Evolutionary conservation across 352 stramenopile species (phyloP), one percentile per base, ranked within the genome.

Genomic region (Globisporangium spiculum): DNA sequence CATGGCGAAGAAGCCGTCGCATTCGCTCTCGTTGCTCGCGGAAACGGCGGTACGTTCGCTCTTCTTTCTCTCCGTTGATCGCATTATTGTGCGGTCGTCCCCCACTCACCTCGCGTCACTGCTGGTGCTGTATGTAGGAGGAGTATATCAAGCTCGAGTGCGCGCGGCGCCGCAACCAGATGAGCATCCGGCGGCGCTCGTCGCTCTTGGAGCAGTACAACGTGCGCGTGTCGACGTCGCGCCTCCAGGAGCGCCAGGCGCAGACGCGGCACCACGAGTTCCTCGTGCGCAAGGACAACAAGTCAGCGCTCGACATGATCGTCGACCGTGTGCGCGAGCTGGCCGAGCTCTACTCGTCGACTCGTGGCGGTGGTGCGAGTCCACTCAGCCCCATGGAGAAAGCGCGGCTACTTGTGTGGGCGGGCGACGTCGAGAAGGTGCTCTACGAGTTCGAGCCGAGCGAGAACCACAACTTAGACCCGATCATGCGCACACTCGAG

Each of bases 121-220:
- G 26, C 26, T 30, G 16, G 9, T 48, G 30, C 6, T 10, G 9
- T 44, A 54, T 48, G 8, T 14, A 91, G 81, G 84, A 88, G 24
- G 70, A 88, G 32, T 83, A 79, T 50, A 80, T 89, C 56, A 79
- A 85, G 46, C 68, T 88, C 34, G 81, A 89, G 77, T 86, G 72
- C 52, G 74, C 67, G 30, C 80, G 80, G 1, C 72, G 81, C 18
- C 81, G 81, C 59, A 88, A 88, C 46, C 76, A 84, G 60, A 55
- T 58, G 54, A 69, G 58, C 62, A 56, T 75, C n/a, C 70, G 76
- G n/a, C 80, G 77, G 0, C 73, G 80, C 18, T 75, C 75, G 12
- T 86, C 77, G 32, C 70, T 89, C 20, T 68, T 74, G 32, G 78
- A 84, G 14, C 80, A 89, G 60, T 90, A 80, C 58, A 67, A 70